Evolutionary conservation across 2,329 filamentous ascomycete species (phyloP).

Genomic region (Pseudocercospora ulei): DNA sequence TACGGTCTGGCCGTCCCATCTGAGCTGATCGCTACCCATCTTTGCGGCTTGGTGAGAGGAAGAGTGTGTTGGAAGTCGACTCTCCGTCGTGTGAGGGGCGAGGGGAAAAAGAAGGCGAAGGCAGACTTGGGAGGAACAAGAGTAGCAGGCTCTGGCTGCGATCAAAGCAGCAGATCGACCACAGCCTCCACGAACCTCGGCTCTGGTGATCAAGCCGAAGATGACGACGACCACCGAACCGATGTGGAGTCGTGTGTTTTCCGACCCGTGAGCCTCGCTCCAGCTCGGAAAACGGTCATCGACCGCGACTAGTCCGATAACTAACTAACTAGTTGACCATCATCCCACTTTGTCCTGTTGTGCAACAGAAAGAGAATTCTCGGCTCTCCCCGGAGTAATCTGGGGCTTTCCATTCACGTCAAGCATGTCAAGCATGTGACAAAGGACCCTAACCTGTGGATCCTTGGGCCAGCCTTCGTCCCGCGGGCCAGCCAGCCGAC

Average conservation of each 20-base stretch:
- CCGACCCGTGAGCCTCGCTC: constrained; percentile 5
- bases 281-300: neutral
- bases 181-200: neutral
- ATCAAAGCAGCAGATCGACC: neutral
- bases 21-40: constrained; percentile 56
- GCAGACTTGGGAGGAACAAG: constrained; percentile 6
- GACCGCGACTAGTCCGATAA: constrained; percentile 1
- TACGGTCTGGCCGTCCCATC: constrained; percentile 81
- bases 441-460: neutral
- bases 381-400: no score
- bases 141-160: neutral
- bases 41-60: constrained; percentile 18
- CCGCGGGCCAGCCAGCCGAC: neutral
- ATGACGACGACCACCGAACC: neutral
- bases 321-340: neutral
- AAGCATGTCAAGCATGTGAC: constrained; percentile 9
- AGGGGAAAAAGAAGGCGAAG: constrained; percentile 11
- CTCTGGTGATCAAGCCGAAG: neutral
- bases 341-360: no score
- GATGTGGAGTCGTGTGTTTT: neutral
- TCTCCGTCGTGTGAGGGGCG: constrained; percentile 4
- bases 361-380: no score
- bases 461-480: constrained; percentile 4
- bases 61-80: constrained; percentile 8
- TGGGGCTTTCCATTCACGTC: no score